Percentiles rank a stretch among this genome's conserved stretches.
phyloP scores from a whole-genome alignment of 768 basidiomycete species.

The Lactifluus echinatus region DNA sequence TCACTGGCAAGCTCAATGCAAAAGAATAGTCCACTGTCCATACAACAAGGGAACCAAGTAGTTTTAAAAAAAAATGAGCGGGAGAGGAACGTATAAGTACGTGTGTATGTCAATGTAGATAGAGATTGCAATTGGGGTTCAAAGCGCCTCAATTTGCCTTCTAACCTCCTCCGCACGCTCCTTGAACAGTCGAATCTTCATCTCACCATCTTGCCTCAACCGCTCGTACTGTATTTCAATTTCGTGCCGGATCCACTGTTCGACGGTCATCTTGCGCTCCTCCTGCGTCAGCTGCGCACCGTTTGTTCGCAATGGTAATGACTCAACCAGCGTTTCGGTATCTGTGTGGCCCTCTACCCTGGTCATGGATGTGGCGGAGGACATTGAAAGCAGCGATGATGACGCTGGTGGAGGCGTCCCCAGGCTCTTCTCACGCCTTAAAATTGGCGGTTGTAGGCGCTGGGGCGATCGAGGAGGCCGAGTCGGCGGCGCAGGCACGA shows the following conservation, averaged over 20 bases:
- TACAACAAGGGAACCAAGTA: not conserved
- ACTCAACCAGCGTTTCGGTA: conserved; percentile 22
- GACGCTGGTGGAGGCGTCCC: conserved; percentile 15
- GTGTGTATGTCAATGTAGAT: no score
- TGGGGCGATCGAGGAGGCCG: not conserved
- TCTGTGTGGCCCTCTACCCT: conserved; percentile 1
- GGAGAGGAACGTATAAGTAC: not conserved
- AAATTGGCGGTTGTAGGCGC: not conserved
- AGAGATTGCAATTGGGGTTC: not conserved
- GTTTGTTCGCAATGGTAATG: conserved; percentile 22
- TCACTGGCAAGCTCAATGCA: no score
- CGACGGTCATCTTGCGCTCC: conserved; percentile 71
- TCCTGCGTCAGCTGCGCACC: conserved; percentile 42
- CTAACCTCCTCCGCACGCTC: conserved; percentile 33
- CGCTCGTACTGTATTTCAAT: conserved; percentile 59
- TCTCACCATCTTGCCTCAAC: conserved; percentile 43
- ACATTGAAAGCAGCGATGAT: conserved; percentile 14
- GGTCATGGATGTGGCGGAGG: conserved; percentile 15
- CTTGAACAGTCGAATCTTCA: conserved; percentile 41
- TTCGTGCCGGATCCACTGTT: conserved; percentile 76
- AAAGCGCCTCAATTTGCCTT: conserved; percentile 29
- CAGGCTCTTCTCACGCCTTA: not conserved
- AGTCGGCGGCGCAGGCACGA: not conserved
- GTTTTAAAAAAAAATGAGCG: not conserved
- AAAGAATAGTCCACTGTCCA: not conserved